These are phyloP conservation scores for Zoysia pacifica DNA, from an alignment of 176 grass and related monocot species.

Conservation along the genomic window DNA sequence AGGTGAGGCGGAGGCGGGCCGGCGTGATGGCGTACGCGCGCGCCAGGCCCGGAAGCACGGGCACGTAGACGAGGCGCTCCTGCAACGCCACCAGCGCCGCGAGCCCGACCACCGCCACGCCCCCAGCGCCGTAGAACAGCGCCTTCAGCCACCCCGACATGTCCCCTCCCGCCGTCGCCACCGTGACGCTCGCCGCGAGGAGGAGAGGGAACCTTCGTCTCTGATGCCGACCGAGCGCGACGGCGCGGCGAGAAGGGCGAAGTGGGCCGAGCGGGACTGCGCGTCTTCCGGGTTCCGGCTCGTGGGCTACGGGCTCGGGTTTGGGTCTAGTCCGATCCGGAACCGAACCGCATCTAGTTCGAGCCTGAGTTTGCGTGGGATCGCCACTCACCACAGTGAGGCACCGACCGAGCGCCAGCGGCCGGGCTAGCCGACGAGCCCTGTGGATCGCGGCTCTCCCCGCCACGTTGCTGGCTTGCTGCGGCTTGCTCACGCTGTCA, in stretches of 20 bases:
- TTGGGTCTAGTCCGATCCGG: neutral
- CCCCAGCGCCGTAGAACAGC: constrained; percentile 72
- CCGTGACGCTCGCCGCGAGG: constrained; percentile 32
- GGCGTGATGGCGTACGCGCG: constrained; percentile 83
- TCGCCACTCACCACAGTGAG: neutral
- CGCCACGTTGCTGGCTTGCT: neutral
- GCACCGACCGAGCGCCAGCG: neutral
- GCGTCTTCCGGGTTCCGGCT: constrained; percentile 2
- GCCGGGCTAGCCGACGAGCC: neutral
- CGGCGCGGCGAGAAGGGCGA: neutral
- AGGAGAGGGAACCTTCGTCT: constrained; percentile 16
- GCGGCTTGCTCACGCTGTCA: neutral
- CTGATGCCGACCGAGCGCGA: constrained; percentile 3
- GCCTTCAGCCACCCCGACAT: constrained; percentile 76
- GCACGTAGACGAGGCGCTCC: constrained; percentile 96
- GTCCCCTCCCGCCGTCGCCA: constrained; percentile 23
- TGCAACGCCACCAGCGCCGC: constrained; percentile 89
- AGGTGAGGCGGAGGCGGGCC: constrained; percentile 60
- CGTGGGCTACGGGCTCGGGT: constrained; percentile 5
- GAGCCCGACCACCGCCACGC: constrained; percentile 72
- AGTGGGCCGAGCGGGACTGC: neutral
- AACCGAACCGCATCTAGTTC: neutral
- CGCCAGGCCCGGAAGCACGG: constrained; percentile 80
- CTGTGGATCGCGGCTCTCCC: neutral
- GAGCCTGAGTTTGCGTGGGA: neutral